Conservation (phyloP, 108 stramenopile species). For the Schizochytrium sp. region DNA sequence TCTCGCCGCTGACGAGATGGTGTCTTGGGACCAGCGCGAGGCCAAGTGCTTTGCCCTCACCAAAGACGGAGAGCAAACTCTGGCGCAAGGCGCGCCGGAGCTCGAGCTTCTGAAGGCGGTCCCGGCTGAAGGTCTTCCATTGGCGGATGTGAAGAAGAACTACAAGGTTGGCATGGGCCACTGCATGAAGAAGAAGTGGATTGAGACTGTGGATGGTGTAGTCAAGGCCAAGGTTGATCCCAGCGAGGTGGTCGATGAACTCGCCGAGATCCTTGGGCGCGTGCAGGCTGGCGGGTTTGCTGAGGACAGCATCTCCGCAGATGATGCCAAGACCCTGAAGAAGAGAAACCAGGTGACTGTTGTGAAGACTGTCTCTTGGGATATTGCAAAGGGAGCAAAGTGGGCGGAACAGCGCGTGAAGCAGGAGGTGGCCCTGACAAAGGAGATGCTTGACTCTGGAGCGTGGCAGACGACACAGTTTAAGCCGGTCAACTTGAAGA, state of each 20-base stretch:
- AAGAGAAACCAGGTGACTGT: slow-evolving; percentile 75
- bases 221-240: slow-evolving; percentile 65
- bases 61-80: slow-evolving; percentile 81
- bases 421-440: slow-evolving; percentile 94
- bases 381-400: slow-evolving; percentile 82
- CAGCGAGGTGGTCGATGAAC: slow-evolving; percentile 77
- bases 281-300: slow-evolving; percentile 62
- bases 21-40: slow-evolving; percentile 76
- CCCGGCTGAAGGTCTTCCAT: slow-evolving; percentile 76
- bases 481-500: slow-evolving; percentile 96
- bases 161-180: slow-evolving; percentile 94
- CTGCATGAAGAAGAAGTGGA: slow-evolving; percentile 93
- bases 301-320: slow-evolving; percentile 60
- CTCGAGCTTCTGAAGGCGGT: slow-evolving; percentile 81
- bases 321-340: slow-evolving; percentile 65
- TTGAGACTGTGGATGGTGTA: slow-evolving; percentile 83
- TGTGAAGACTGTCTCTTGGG: slow-evolving; percentile 83
- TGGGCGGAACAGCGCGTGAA: slow-evolving; percentile 87
- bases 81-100: slow-evolving; percentile 87
- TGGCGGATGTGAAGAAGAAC: slow-evolving; percentile 80
- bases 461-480: slow-evolving; percentile 72
- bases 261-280: slow-evolving; percentile 74
- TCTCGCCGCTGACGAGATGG: slow-evolving; percentile 84
- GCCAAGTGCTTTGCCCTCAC: slow-evolving; percentile 81
- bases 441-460: slow-evolving; percentile 94